Evolutionary conservation across 1,284 basidiomycete species (phyloP), one percentile per base, ranked within the genome.

Genomic region (Entoloma clypeatum): DNA sequence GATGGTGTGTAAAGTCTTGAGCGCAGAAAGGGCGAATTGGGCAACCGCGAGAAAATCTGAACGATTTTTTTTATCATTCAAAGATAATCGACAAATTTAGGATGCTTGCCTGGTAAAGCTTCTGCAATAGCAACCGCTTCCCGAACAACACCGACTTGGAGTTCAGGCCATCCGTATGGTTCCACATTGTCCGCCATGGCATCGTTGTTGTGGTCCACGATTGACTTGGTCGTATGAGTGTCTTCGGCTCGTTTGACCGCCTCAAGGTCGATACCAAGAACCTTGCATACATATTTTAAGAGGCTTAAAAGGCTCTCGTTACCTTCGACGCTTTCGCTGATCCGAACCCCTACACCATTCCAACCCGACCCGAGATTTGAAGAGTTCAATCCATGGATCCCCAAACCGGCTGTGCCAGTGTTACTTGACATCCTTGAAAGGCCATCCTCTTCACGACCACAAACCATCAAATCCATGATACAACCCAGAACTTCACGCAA

Each of bases 51-150:
- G 69, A 53, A 85, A 79, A 63, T 92, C 88, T 91, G 42, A 16
- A 38, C 52, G 50, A 27, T 21, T 35, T 18, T 21, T 17, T 29
- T 36, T 30, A 14, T 23, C 47, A 16, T 35, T 14, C 40, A 27
- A 11, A 45, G 43, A n/a, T 25, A 8, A 1, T 26, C 17, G 17
- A 29, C 19, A 25, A 13, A 42, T 32, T 13, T n/a, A n/a, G n/a
- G n/a, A n/a, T n/a, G 68, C 74, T 44, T 51, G 87, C 93, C 92
- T 44, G 92, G 89, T n/a, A 98, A 66, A 11, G 89, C 79, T 62
- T 98, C 92, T 3, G 91, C 87, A 7, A 97, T 81, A 0, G 86
- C 81, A 23, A 97, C 84, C 0, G 92, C 89, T 58, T 98, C 94
- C 34, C 92, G 80, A 25, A 98, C 74, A 22, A 95, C 80, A 22